Conservation (phyloP, 371 early-diverging fungal genomes). For the Mortierella sp. region DNA sequence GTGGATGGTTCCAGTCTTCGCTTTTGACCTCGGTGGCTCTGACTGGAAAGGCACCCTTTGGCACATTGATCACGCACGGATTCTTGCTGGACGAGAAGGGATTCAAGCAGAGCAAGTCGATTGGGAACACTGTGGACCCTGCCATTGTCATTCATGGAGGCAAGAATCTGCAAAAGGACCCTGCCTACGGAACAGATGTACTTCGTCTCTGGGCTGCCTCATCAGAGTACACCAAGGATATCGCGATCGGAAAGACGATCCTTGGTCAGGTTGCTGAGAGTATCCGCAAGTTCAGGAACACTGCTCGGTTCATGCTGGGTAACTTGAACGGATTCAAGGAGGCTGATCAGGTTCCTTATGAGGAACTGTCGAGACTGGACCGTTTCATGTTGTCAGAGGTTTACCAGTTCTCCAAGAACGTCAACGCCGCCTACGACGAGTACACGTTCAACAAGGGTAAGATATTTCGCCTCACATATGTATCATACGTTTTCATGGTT, state of each 20-base stretch:
- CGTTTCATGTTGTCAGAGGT: constrained; percentile 80
- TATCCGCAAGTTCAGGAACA: constrained; percentile 85
- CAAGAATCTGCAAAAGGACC: constrained; percentile 75
- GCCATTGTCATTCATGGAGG: constrained; percentile 79
- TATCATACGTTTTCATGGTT: background rate
- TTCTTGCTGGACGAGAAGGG: constrained; percentile 94
- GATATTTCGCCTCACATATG: background rate
- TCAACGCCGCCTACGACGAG: constrained; percentile 73
- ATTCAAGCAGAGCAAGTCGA: constrained; percentile 95
- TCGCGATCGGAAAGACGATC: constrained; percentile 80
- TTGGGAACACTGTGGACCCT: constrained; percentile 94
- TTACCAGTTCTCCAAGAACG: constrained; percentile 69
- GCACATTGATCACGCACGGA: constrained; percentile 92
- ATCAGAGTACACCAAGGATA: constrained; percentile 87
- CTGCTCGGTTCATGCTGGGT: constrained; percentile 87
- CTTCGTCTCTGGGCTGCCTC: constrained; percentile 90
- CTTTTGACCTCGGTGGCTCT: constrained; percentile 90
- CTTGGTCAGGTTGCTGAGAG: constrained; percentile 77
- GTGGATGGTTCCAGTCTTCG: constrained; percentile 99
- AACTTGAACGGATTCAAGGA: constrained; percentile 79
- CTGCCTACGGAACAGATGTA: constrained; percentile 90
- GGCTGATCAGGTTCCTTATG: constrained; percentile 66
- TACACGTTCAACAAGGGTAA: constrained; percentile 80
- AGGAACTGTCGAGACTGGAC: constrained; percentile 74
- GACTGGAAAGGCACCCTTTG: constrained; percentile 85